Conservation (phyloP, 371 early-diverging fungal species). For the Lichtheimia ramosa region DNA sequence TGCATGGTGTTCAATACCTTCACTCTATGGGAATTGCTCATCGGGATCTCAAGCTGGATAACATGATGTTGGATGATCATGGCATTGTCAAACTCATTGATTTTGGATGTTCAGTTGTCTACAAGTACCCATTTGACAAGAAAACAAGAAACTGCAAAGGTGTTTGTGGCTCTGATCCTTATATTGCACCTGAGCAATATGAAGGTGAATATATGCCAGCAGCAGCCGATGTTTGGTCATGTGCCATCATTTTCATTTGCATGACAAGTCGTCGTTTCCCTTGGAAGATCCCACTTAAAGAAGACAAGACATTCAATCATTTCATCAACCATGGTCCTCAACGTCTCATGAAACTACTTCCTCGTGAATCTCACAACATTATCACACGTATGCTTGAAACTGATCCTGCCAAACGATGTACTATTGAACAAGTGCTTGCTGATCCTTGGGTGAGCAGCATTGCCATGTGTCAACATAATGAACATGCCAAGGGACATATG, state of each 20-base stretch:
- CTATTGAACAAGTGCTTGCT: conserved; percentile 43
- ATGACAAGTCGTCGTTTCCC: conserved; percentile 71
- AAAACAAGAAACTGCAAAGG: conserved; percentile 14
- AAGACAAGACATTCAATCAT: conserved; percentile 49
- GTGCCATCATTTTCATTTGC: conserved; percentile 60
- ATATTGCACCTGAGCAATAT: conserved; percentile 61
- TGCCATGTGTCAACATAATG: conserved; percentile 49
- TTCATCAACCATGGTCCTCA: conserved; percentile 21
- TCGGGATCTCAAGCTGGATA: conserved; percentile 83
- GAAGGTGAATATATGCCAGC: conserved; percentile 51
- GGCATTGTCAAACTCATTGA: conserved; percentile 87
- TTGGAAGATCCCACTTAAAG: conserved; percentile 57
- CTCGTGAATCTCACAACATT: conserved; percentile 40
- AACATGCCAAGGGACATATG: conserved; percentile 14
- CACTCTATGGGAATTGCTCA: conserved; percentile 77
- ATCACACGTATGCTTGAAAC: conserved; percentile 46
- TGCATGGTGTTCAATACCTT: conserved; percentile 69
- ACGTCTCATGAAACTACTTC: conserved; percentile 47
- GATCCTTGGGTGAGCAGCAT: conserved; percentile 60
- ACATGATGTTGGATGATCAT: conserved; percentile 64
- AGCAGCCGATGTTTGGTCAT: conserved; percentile 56
- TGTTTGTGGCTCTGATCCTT: conserved; percentile 50
- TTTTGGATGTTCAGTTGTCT: conserved; percentile 87
- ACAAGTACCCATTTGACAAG: conserved; percentile 62
- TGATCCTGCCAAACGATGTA: conserved; percentile 50